phyloP scores from a whole-genome alignment of 164 flowering plant genomes.

The Chimonanthus praecox region DNA sequence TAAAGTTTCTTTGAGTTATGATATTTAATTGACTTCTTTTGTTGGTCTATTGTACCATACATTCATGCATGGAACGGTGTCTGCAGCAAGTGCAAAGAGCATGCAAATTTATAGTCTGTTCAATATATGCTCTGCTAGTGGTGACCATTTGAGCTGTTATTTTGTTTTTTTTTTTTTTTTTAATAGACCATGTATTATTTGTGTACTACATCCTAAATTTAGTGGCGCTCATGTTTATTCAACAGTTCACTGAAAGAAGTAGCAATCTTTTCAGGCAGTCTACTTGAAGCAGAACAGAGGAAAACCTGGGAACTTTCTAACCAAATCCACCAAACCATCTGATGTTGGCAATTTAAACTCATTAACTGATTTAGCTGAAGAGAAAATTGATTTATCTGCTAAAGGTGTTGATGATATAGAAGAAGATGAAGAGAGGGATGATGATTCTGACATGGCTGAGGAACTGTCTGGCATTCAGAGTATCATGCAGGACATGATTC shows the following conservation, averaged over 20 bases:
- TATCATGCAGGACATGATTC: slow-evolving; percentile 70
- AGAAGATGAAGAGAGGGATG: slow-evolving; percentile 39
- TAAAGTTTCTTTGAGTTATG: not conserved
- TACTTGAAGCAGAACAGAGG: slow-evolving; percentile 53
- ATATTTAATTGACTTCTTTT: too few species aligned
- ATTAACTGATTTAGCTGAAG: slow-evolving; percentile 33
- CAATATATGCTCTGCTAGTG: not conserved
- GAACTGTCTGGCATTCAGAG: slow-evolving; percentile 51
- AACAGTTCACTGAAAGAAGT: slow-evolving; percentile 5
- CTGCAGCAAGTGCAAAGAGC: not conserved
- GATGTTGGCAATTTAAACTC: slow-evolving; percentile 30
- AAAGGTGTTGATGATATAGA: slow-evolving; percentile 39
- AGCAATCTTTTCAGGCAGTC: slow-evolving; percentile 60
- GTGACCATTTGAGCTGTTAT: not conserved
- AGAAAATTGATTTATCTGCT: slow-evolving; percentile 36
- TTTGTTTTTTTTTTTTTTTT: too few species aligned
- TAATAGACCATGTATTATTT: not conserved
- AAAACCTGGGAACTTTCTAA: slow-evolving; percentile 26
- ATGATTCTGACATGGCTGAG: slow-evolving; percentile 22
- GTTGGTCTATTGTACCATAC: too few species aligned
- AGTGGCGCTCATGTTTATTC: not conserved
- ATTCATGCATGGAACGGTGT: not conserved
- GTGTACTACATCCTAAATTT: not conserved
- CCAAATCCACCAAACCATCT: slow-evolving; percentile 25
- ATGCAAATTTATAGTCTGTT: not conserved